These are phyloP conservation scores for Juncus effusus DNA, from an alignment of 176 grass and related monocot genomes.

Conservation along the genomic window DNA sequence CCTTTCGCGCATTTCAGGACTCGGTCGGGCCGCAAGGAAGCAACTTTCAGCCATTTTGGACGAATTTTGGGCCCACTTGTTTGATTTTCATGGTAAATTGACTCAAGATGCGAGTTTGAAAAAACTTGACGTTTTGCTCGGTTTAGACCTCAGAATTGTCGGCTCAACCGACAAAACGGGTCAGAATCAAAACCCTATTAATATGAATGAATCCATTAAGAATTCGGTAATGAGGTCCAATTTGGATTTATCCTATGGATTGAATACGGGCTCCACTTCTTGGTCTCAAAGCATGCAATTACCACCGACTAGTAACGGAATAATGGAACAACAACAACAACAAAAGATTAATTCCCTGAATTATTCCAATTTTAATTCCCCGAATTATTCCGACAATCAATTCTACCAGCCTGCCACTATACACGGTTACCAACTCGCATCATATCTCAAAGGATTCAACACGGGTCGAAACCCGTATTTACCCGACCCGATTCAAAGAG, in stretches of 20 bases:
- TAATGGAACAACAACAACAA: constrained; percentile 52
- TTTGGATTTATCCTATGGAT: constrained; percentile 69
- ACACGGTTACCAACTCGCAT: constrained; percentile 80
- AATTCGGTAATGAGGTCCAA: constrained; percentile 43
- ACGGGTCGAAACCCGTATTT: constrained; percentile 54
- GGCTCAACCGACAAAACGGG: constrained; percentile 51
- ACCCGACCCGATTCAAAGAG: constrained; percentile 40
- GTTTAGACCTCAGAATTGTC: constrained; percentile 59
- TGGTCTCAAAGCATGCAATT: constrained; percentile 76
- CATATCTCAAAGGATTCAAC: constrained; percentile 61
- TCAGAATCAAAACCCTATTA: constrained; percentile 23
- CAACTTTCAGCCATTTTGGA: constrained; percentile 77
- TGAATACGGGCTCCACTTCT: constrained; percentile 51
- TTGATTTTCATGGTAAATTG: constrained; percentile 91
- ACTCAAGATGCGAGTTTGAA: constrained; percentile 61
- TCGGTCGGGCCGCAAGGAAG: constrained; percentile 80
- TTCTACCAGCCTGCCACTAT: constrained; percentile 93
- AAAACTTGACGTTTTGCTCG: constrained; percentile 67
- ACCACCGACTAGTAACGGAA: constrained; percentile 47
- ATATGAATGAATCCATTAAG: constrained; percentile 46
- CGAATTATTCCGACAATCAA: constrained; percentile 60
- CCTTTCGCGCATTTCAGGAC: constrained; percentile 74
- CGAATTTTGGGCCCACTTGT: constrained; percentile 94
- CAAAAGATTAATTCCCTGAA: constrained; percentile 1
- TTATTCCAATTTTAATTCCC: constrained; percentile 49